Percentiles rank a stretch among this genome's conserved stretches.
Evolutionary conservation across 78 protist genomes (phyloP).

Genomic region (Polysphondylium violaceum): DNA sequence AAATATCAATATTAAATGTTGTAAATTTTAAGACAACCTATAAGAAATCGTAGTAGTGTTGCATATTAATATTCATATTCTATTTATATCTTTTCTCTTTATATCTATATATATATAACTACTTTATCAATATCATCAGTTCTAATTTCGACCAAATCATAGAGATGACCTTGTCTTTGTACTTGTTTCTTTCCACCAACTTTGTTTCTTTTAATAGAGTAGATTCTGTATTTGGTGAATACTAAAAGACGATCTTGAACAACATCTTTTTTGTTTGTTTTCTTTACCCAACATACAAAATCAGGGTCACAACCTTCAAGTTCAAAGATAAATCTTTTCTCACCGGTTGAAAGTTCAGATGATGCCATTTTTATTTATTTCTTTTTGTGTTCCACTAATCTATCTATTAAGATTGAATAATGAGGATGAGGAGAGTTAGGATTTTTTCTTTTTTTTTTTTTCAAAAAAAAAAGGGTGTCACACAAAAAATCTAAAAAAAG

Average conservation of each 20-base stretch:
- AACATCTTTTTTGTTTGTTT: constrained; percentile 73
- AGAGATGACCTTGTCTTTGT: constrained; percentile 68
- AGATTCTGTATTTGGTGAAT: constrained; percentile 47
- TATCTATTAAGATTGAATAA: too few relatives aligned
- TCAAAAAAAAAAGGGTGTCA: too few relatives aligned
- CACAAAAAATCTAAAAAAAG: too few relatives aligned
- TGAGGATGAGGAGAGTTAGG: too few relatives aligned
- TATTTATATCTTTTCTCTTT: too few relatives aligned
- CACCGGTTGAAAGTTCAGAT: constrained; percentile 68
- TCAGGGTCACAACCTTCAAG: constrained; percentile 75
- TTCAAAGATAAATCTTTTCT: constrained; percentile 65
- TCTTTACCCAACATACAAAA: constrained; percentile 62
- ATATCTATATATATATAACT: not conserved
- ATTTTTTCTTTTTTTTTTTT: too few relatives aligned
- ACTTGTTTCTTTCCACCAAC: constrained; percentile 67
- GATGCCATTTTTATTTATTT: not conserved
- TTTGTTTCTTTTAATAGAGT: constrained; percentile 64
- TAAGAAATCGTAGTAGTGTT: not conserved
- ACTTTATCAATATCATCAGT: constrained; percentile 72
- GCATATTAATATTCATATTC: too few relatives aligned
- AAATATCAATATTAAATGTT: constrained; percentile 54
- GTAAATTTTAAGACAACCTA: constrained; percentile 50
- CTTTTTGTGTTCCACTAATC: too few relatives aligned
- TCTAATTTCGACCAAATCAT: constrained; percentile 68
- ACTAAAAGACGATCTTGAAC: constrained; percentile 78